Evolutionary conservation across 805 yeast genomes (phyloP).

Genomic region (Wickerhamiella nectarea): DNA sequence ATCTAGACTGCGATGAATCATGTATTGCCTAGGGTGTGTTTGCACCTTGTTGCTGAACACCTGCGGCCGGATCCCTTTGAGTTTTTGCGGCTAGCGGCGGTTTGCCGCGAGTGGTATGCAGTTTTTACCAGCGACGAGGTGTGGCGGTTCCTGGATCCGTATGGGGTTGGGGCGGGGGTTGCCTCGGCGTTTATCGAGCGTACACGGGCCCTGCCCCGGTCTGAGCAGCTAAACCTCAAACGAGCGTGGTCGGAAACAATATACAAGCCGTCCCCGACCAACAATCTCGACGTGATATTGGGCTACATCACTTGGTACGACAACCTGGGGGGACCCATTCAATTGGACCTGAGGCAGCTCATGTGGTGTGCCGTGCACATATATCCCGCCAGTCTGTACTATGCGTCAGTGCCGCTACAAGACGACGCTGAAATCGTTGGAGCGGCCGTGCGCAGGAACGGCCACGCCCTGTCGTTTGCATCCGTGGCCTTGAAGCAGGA

Average conservation of each 20-base stretch:
- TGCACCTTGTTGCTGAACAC: slow-evolving; percentile 1
- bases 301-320: too few relatives aligned
- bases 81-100: neutral
- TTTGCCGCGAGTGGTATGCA: neutral
- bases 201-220: too few relatives aligned
- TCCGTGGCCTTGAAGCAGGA: neutral
- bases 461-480: slow-evolving; percentile 48
- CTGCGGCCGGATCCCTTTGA: neutral
- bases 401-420: slow-evolving; percentile 1
- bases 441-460: neutral
- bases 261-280: too few relatives aligned
- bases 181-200: too few relatives aligned
- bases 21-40: neutral
- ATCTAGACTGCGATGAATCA: neutral
- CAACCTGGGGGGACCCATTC: too few relatives aligned
- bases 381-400: neutral
- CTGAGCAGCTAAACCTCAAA: too few relatives aligned
- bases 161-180: neutral
- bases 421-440: neutral
- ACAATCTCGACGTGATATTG: too few relatives aligned
- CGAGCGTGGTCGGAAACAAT: too few relatives aligned
- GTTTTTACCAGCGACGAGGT: slow-evolving; percentile 1
- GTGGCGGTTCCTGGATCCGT: neutral
- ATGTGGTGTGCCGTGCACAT: slow-evolving; percentile 2
- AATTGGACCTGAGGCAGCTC: neutral